Conservation (phyloP, 1,139 yeast species). For the Saccharomyces pastorianus region DNA sequence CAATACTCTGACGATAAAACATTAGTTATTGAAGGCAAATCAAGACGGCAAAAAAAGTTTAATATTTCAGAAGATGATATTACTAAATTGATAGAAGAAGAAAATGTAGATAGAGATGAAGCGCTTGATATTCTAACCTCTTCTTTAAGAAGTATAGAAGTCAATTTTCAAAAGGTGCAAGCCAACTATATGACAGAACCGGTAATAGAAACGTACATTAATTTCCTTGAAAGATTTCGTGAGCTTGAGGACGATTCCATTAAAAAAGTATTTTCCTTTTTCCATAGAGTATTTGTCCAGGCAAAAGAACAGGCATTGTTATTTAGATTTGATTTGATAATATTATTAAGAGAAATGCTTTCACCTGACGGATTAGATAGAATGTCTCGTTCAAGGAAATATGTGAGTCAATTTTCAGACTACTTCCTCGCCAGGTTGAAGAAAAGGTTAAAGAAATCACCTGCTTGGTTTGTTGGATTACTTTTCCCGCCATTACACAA, state of each 20-base stretch:
- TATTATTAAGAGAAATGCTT: slow-evolving; percentile 42
- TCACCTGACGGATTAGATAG: slow-evolving; percentile 32
- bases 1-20: slow-evolving; percentile 55
- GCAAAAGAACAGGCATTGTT: slow-evolving; percentile 54
- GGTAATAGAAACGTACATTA: slow-evolving; percentile 33
- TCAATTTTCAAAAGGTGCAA: slow-evolving; percentile 43
- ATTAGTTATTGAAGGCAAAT: slow-evolving; percentile 46
- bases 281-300: slow-evolving; percentile 63
- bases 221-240: slow-evolving; percentile 41
- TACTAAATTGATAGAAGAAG: slow-evolving; percentile 41
- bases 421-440: slow-evolving; percentile 62
- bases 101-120: slow-evolving; percentile 38
- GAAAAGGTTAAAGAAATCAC: slow-evolving; percentile 44
- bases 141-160: slow-evolving; percentile 31
- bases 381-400: slow-evolving; percentile 39
- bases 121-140: slow-evolving; percentile 31
- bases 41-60: slow-evolving; percentile 31
- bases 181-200: slow-evolving; percentile 35
- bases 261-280: slow-evolving; percentile 57
- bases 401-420: slow-evolving; percentile 57
- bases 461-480: slow-evolving; percentile 54
- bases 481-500: slow-evolving; percentile 57
- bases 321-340: slow-evolving; percentile 68
- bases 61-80: slow-evolving; percentile 24
- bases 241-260: slow-evolving; percentile 59